These are phyloP conservation scores for Haplosporangium sp. DNA, from an alignment of 371 early-diverging fungal species.

Conservation along the genomic window DNA sequence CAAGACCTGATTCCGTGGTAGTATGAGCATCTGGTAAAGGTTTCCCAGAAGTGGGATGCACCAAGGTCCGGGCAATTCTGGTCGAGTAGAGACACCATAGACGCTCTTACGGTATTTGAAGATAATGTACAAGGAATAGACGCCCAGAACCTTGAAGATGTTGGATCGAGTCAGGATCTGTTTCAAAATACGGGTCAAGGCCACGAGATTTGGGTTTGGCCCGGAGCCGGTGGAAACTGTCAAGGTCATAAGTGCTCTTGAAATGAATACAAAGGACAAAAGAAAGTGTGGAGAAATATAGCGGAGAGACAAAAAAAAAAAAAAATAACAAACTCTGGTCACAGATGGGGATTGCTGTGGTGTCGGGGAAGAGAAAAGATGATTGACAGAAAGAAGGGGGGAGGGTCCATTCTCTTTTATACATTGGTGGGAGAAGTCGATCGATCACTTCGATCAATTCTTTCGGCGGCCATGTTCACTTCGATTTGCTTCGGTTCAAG, in stretches of 20 bases:
- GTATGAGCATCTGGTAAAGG: slow-evolving; percentile 12
- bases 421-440: too few species aligned
- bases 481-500: too few species aligned
- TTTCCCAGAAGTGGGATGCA: slow-evolving; percentile 37
- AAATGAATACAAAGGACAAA: not conserved
- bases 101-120: slow-evolving; percentile 43
- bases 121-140: slow-evolving; percentile 29
- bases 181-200: slow-evolving; percentile 8
- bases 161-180: slow-evolving; percentile 32
- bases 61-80: slow-evolving; percentile 31
- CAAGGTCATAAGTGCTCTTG: slow-evolving; percentile 3
- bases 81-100: slow-evolving; percentile 23
- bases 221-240: not conserved
- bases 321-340: not conserved
- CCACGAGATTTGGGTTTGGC: not conserved
- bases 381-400: not conserved
- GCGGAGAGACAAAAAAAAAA: not conserved
- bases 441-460: too few species aligned
- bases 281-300: not conserved
- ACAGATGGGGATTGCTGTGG: not conserved
- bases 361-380: not conserved
- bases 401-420: not conserved
- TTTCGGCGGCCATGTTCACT: too few species aligned
- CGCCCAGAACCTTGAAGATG: slow-evolving; percentile 22
- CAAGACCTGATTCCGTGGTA: slow-evolving; percentile 20